Evolutionary conservation across 768 basidiomycete genomes (phyloP).

Genomic region (Mrakia blollopis): DNA sequence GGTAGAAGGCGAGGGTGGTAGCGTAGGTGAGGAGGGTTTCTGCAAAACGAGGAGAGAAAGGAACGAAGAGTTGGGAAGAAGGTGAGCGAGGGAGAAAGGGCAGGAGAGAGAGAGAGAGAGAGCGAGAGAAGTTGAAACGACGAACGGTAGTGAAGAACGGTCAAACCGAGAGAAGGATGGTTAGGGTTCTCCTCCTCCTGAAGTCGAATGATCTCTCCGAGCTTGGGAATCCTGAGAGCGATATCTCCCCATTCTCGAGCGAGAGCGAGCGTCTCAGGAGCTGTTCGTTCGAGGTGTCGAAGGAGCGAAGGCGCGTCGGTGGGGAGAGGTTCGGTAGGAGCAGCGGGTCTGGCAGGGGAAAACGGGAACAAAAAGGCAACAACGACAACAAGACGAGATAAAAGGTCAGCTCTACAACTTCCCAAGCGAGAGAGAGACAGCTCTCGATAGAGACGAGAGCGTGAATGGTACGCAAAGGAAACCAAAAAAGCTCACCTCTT

Average conservation of each 20-base stretch:
- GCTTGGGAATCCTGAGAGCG: constrained; percentile 52
- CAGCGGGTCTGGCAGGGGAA: constrained; percentile 1
- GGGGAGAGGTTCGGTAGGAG: constrained; percentile 7
- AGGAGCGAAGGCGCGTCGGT: constrained; percentile 47
- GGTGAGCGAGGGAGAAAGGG: neutral
- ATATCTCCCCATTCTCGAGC: constrained; percentile 80
- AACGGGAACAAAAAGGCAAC: neutral
- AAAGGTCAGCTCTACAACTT: neutral
- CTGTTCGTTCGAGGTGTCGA: constrained; percentile 66
- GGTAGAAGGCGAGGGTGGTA: constrained; percentile 84
- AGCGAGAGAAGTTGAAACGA: constrained; percentile 32
- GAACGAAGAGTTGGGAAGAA: no score
- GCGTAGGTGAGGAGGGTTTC: constrained; percentile 87
- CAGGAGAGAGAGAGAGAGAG: neutral
- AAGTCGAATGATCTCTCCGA: constrained; percentile 53
- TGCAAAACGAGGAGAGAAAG: constrained; percentile 44
- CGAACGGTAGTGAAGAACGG: constrained; percentile 85
- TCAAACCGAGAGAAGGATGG: constrained; percentile 60
- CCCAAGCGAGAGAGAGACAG: neutral
- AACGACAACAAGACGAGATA: neutral
- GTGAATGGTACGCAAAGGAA: no score
- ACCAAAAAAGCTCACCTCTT: neutral
- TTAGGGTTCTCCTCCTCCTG: constrained; percentile 49
- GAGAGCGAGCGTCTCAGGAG: constrained; percentile 71
- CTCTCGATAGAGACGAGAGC: neutral